Evolutionary conservation across 345 rosid genomes (phyloP), one percentile per base, ranked within the genome.

Genomic region (Dovyalis caffra): DNA sequence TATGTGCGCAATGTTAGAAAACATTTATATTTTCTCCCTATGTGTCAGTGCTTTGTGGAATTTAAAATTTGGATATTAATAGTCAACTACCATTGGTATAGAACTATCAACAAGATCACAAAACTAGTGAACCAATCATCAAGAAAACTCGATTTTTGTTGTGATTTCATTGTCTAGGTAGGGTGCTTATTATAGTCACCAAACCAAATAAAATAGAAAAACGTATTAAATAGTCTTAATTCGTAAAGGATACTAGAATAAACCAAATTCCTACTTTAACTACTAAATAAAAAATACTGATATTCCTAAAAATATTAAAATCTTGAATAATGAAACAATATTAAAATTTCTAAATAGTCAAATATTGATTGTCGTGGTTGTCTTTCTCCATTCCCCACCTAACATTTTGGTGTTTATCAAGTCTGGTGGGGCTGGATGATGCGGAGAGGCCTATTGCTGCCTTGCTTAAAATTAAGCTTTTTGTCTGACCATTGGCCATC

Each of bases 71-170:
- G 34, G 18, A 62, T 61, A 61, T 38, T 60, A 16, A 51, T 26
- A 72, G 69, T 67, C 65, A 35, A 64, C 70, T 49, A 16, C 75
- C 37, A 40, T 43, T 67, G 63, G 64, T n/a, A 25, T 43, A 16
- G 16, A 38, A 9, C 21, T 18, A 15, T 16, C 0, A 25, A 51
- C 58, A 21, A 51, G 47, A 2, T 21, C 25, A 51, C 58, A 21
- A 21, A 51, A 8, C 58, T n/a, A 53, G 23, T 21, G 60, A n/a
- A 53, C 60, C 60, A 2, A 8, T 56, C 60, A 2, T 56, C 0
- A 28, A 56, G 60, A 56, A n/a, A 56, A 56, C 28, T 56, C 25
- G 8, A 21, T 21, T 51, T 15, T 15, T 51, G 8, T 21, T 51
- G 5, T 51, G 9, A 51, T 56, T 56, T 56, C 60, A 56, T 2